Evolutionary conservation across 345 rosid genomes (phyloP).

Genomic region (Microthlaspi erraticum): DNA sequence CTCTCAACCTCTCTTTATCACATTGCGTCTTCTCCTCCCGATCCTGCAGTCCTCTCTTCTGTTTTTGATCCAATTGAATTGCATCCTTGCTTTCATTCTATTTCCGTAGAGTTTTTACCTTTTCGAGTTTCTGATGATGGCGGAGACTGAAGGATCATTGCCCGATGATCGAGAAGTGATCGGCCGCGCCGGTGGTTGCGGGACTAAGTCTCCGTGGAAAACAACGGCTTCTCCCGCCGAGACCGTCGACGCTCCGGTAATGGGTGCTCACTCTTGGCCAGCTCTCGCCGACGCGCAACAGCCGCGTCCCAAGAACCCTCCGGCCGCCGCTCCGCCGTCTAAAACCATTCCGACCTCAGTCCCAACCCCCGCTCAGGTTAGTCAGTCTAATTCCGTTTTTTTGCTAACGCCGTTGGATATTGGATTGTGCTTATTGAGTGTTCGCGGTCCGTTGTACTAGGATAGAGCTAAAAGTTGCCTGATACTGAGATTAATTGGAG

Average conservation of each 20-base stretch:
- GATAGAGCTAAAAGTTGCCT: not conserved
- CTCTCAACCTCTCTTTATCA: constrained; percentile 24
- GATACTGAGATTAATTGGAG: constrained; percentile 1
- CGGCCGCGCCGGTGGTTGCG: constrained; percentile 28
- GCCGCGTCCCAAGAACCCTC: constrained; percentile 50
- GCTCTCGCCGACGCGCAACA: constrained; percentile 77
- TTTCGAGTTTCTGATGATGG: constrained; percentile 29
- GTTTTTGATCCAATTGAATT: constrained; percentile 11
- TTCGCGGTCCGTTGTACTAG: not conserved
- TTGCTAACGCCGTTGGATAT: not conserved
- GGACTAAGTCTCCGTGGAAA: constrained; percentile 83
- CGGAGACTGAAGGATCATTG: constrained; percentile 43
- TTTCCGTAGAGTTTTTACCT: constrained; percentile 7
- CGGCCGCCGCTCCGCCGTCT: constrained; percentile 40
- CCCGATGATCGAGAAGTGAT: constrained; percentile 43
- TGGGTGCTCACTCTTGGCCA: constrained; percentile 89
- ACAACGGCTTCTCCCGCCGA: constrained; percentile 49
- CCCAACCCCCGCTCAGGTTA: constrained; percentile 47
- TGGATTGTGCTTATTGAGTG: not conserved
- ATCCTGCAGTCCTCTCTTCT: not conserved
- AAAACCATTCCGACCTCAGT: constrained; percentile 30
- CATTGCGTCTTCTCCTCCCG: constrained; percentile 36
- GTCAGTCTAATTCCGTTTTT: not conserved
- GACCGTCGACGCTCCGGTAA: constrained; percentile 62
- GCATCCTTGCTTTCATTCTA: constrained; percentile 3